These are phyloP conservation scores for Selaginella tamariscina DNA, from an alignment of 75 land plant species.

Conservation along the genomic window DNA sequence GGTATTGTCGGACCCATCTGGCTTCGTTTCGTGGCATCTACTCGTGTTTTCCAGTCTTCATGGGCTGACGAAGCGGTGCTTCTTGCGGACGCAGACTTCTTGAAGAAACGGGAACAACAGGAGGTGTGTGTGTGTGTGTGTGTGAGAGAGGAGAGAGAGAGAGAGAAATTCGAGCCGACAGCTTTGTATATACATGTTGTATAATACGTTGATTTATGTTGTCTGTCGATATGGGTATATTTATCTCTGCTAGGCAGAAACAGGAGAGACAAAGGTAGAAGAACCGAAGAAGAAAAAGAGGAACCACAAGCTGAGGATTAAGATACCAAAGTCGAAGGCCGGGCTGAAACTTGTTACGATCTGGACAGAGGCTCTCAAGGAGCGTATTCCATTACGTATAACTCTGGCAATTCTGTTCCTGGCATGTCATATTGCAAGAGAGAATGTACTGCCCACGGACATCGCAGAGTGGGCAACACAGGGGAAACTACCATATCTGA, in stretches of 20 bases:
- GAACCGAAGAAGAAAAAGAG: background rate
- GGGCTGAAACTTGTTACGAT: conserved; percentile 11
- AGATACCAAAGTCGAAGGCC: background rate
- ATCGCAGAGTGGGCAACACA: conserved; percentile 59
- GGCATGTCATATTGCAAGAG: conserved; percentile 66
- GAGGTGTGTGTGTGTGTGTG: background rate
- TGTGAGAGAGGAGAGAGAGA: background rate
- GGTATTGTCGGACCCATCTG: conserved; percentile 55
- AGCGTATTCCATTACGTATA: conserved; percentile 40
- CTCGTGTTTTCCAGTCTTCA: conserved; percentile 44
- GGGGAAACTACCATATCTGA: conserved; percentile 62
- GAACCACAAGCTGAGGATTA: background rate
- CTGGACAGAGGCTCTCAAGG: conserved; percentile 42
- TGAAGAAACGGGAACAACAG: background rate
- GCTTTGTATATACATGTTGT: no score
- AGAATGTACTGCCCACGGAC: conserved; percentile 69
- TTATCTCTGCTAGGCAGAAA: no score
- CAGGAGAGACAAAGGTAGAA: no score
- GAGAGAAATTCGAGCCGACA: no score
- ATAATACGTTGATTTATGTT: no score
- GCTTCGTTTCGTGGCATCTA: conserved; percentile 52
- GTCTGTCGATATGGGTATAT: no score
- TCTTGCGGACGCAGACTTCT: conserved; percentile 18
- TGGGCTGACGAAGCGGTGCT: conserved; percentile 50
- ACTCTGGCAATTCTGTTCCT: conserved; percentile 58